Base-by-base conservation (phyloP, 2,329 filamentous ascomycete genomes). In the Aspergillus neotritici region DNA sequence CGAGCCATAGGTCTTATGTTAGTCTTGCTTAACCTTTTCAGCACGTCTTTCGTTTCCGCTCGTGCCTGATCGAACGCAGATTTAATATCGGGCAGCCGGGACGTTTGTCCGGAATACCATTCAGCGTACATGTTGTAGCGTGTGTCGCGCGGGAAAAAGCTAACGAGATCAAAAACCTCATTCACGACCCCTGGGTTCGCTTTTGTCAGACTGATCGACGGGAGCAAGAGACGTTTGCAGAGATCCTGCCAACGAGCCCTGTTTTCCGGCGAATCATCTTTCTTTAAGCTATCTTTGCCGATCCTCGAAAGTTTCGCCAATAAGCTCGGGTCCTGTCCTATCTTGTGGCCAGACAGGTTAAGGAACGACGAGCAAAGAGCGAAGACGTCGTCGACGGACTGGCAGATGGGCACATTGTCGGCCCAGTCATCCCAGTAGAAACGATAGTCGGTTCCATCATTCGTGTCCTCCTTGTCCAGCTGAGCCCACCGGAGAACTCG, bases 391-490 rank as follows among this genome's bases (percentile, higher is more conserved):
- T 96, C 88, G 5, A 95, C 81, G 2, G 76, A 86, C 62, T 94
- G 90, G 60, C 93, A 98, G 14, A 95, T 71, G 0, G 93, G 94
- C 35, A 98, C 77, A 51, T 93, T 94, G 65, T 97, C 91, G 2
- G 83, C 77, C 93, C 93, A 98, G 55, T 97, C 93, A 46, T 95
- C 89, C 83, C 93, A 96, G 65, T 98, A 98, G 62, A 94, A 97
- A 29, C 86, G 81, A 63, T 96, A 97, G 40, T 86, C 76, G 10
- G 73, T 79, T 14, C 83, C 83, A 53, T 89, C 87, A 42, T 82
- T 83, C 17, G 80, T 81, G 57, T 93, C 87, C 50, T 77, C 77
- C 53, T 80, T 83, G 55, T 95, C 90, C 4, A 88, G 80, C 55
- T 85, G 84, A 4, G 89, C 86, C 91, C 91, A 96, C 48, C 86